Conservation (phyloP, 768 basidiomycete species). For the Lactifluus echinatus region DNA sequence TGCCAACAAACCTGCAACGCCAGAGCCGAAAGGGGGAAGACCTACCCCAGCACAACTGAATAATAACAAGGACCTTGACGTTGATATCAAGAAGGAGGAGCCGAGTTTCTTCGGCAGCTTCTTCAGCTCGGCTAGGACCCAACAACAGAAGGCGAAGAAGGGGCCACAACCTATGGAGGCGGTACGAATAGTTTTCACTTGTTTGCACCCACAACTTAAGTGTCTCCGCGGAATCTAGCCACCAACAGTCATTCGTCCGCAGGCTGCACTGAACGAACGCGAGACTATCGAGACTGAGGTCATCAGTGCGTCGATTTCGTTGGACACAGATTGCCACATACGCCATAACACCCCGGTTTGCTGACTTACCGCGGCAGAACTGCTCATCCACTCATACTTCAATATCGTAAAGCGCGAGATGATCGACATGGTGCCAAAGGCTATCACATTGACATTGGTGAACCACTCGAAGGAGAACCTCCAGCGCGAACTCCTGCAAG, state of each 20-base stretch:
- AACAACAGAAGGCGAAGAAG: slow-evolving; percentile 45
- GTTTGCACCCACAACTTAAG: slow-evolving; percentile 10
- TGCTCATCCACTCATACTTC: slow-evolving; percentile 94
- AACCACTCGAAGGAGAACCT: slow-evolving; percentile 90
- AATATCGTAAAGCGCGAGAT: slow-evolving; percentile 98
- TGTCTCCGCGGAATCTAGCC: slow-evolving; percentile 42
- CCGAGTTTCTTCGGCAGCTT: slow-evolving; percentile 92
- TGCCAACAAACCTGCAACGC: slow-evolving; percentile 65
- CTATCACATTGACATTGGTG: slow-evolving; percentile 85
- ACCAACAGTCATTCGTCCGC: slow-evolving; percentile 80
- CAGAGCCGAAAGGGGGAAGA: slow-evolving; percentile 68
- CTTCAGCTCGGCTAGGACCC: slow-evolving; percentile 64
- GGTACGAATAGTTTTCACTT: slow-evolving; percentile 27
- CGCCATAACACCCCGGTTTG: background rate
- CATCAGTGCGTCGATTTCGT: slow-evolving; percentile 67
- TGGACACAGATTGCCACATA: background rate
- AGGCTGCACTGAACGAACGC: slow-evolving; percentile 83
- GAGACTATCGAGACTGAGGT: slow-evolving; percentile 99
- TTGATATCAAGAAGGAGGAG: slow-evolving; percentile 84
- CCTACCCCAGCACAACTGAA: slow-evolving; percentile 58
- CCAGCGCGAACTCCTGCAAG: slow-evolving; percentile 88
- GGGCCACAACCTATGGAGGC: slow-evolving; percentile 49
- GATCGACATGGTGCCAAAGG: slow-evolving; percentile 99
- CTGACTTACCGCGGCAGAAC: slow-evolving; percentile 41
- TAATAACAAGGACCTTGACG: slow-evolving; percentile 91